These are phyloP conservation scores for Lecanicillium sp. DNA, from an alignment of 2,329 filamentous ascomycete genomes.

Conservation along the genomic window DNA sequence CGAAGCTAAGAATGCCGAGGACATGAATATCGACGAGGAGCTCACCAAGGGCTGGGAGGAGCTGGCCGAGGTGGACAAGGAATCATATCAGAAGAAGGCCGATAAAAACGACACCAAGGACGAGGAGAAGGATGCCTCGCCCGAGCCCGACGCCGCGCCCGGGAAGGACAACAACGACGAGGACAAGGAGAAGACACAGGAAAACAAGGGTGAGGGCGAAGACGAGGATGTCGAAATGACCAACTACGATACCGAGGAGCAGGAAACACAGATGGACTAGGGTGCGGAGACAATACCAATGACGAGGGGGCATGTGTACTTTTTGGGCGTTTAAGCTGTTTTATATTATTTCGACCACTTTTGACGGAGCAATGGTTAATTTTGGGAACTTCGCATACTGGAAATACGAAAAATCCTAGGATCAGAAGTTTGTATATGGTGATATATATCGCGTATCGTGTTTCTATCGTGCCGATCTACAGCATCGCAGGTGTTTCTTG, in stretches of 20 bases:
- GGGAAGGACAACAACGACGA: constrained; percentile 23
- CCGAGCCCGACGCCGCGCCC: constrained; percentile 17
- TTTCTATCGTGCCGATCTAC: background rate
- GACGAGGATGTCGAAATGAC: constrained; percentile 47
- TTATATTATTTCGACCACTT: background rate
- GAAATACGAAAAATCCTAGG: background rate
- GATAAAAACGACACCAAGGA: constrained; percentile 4
- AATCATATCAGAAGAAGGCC: constrained; percentile 39
- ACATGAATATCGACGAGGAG: constrained; percentile 45
- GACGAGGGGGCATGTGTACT: constrained; percentile 23
- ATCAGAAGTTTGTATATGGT: background rate
- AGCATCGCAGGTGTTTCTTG: background rate
- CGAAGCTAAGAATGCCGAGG: constrained; percentile 39
- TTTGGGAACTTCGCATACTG: background rate
- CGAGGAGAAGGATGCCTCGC: constrained; percentile 22
- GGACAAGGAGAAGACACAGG: constrained; percentile 20
- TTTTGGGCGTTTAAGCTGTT: constrained; percentile 13
- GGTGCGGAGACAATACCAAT: constrained; percentile 10
- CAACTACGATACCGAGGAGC: constrained; percentile 39
- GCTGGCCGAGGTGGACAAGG: constrained; percentile 42
- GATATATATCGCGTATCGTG: constrained; percentile 3
- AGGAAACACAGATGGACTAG: constrained; percentile 28
- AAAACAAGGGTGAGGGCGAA: constrained; percentile 29
- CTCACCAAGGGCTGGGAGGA: constrained; percentile 50
- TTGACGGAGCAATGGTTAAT: background rate